Evolutionary conservation across 148 eudicot genomes (phyloP), one percentile per base, ranked within the genome.

Genomic region (Limonium bicolor): DNA sequence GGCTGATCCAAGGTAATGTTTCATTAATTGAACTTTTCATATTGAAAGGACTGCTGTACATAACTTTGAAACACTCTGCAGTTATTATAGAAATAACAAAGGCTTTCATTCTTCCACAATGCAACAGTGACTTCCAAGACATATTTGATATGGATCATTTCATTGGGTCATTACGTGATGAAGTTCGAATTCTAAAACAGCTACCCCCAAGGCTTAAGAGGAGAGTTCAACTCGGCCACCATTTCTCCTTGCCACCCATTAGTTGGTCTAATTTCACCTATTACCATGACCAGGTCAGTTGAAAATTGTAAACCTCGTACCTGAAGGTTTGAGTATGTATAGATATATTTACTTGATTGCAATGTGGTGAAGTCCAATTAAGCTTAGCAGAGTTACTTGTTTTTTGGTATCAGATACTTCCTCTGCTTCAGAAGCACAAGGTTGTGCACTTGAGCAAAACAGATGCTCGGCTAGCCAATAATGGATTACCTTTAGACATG

Each of bases 101-200:
- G n/a, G n/a, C n/a, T n/a, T n/a, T n/a, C n/a, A n/a, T n/a, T n/a
- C n/a, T n/a, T n/a, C n/a, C n/a, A n/a, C n/a, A n/a, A n/a, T 50
- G 13, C 15, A 20, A 38, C 50, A 70, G 71, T 57, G 71, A 70
- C 36, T 70, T 70, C 36, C 31, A 61, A 18, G 76, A 65, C 28
- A 61, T 70, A 47, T 70, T 70, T 28, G 71, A 70, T 19, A 59
- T 70, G 36, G 62, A 70, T 36, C 43, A 70, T 47, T 70, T 70
- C 65, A 65, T 70, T 23, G 32, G 35, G 1, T 65, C 76, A 10
- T 27, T 70, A 35, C 50, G 62, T 34, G 71, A 70, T 22, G 71
- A 70, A 16, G 76, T 70, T 4, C 33, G 27, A 1, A 65, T 70
- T 43, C 36, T 52, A 20, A 70, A 50, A 52, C 59, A 66, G 51